Base-by-base conservation (phyloP, 768 basidiomycete species). In the Punctularia strigosozonata region DNA sequence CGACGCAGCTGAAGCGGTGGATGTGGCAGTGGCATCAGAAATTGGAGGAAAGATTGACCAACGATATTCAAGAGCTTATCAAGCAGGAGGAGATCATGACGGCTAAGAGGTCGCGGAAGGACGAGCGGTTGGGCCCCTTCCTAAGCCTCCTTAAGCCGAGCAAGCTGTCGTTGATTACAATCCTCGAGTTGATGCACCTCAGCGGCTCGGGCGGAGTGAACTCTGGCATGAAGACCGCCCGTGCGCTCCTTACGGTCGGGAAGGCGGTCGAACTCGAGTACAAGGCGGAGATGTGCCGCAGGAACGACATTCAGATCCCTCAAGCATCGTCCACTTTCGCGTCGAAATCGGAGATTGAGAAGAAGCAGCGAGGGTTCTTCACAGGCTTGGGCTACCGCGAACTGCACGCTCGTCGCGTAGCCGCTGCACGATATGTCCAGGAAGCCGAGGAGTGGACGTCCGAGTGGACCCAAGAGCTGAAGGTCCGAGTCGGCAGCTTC, bases 251-350 rank as follows among this genome's bases (percentile, higher is more conserved):
- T 17, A 58, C 69, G 0, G 71, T 97, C 17, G 94, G 92, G 0
- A 77, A 71, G 42, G 84, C 83, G 0, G 75, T 97, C 25, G 94
- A 98, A 62, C 69, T 75, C 36, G 92, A 98, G 63, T 85, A 91
- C 65, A 84, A 91, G 56, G 77, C 86, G 3, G 70, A 84, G 53
- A 76, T 88, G 52, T 80, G 79, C 61, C 75, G 70, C 50, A 66
- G 65, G 49, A 69, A 76, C 53, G 64, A 74, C 26, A 77, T 86
- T 31, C 28, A 53, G 8, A 25, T 59, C 5, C 58, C 54, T 2
- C 5, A 37, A 44, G 7, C 8, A 8, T 10, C 15, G 10, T 30
- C 28, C 10, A 15, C 28, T 15, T 15, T 30, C 15, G 10, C 28
- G 28, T 30, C 28, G 28, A 37, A 19, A 8, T 19, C 42, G 26